Base-by-base conservation (phyloP, 345 rosid genomes). In the Limnanthes douglasii region DNA sequence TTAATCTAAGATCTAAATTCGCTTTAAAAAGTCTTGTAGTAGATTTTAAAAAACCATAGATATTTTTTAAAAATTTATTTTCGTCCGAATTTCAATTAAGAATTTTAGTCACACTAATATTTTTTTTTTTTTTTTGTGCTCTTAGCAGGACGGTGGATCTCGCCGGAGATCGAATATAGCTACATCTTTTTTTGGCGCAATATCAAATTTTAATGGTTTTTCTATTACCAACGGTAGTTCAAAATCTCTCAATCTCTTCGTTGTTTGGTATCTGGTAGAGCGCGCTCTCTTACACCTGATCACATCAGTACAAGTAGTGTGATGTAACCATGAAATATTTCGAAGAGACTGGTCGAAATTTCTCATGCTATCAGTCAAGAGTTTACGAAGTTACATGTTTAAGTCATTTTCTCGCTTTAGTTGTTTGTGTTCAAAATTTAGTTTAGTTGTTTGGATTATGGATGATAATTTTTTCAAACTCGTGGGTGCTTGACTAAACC, bases 361-460 rank as follows among this genome's bases (percentile, higher is more conserved):
- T 75, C 67, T 5, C 46, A 68, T 3, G 39, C 35, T 4, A 66
- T 88, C 49, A 8, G 30, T 29, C 64, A 50, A 14, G 97, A 83
- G 54, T 88, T 83, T 41, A 46, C 47, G 44, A 41, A 15, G n/a
- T 48, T 88, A 58, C 72, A 82, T 77, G 94, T 72, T 28, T 24
- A 41, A 39, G 40, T 45, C 37, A 41, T 21, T 46, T 10, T 16
- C 1, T 21, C 18, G 5, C 2, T 14, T n/a, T 21, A 5, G 9
- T 43, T 31, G 19, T 5, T 6, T 34, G 2, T 28, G 14, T 11
- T 30, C 4, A 12, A 3, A 5, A 17, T 18, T 19, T 15, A n/a
- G 27, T 12, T 21, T 23, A 7, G 4, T 1, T 34, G 11, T 17
- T 37, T 18, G 15, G n/a, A n/a, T n/a, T n/a, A n/a, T n/a, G n/a